These are phyloP conservation scores for Xylaria sp. DNA, from an alignment of 2,329 filamentous ascomycete genomes.

Conservation along the genomic window DNA sequence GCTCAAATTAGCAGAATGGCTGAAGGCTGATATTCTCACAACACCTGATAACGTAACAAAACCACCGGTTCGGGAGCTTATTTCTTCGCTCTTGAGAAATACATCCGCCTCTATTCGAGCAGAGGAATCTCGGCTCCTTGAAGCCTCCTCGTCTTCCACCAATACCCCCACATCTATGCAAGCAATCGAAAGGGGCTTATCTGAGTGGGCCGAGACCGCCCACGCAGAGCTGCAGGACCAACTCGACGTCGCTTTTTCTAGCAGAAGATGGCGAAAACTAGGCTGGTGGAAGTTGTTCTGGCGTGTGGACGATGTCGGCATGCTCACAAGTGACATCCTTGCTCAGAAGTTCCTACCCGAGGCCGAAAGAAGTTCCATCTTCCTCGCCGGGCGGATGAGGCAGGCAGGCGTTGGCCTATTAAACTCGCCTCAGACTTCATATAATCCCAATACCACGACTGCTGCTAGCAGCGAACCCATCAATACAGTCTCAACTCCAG, in stretches of 20 bases:
- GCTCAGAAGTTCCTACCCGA: conserved; percentile 79
- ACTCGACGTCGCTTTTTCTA: conserved; percentile 80
- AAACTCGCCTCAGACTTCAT: conserved; percentile 28
- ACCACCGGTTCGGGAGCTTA: conserved; percentile 71
- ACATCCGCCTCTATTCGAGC: conserved; percentile 62
- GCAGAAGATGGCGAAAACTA: conserved; percentile 81
- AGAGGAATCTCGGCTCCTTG: conserved; percentile 58
- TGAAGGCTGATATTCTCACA: conserved; percentile 61
- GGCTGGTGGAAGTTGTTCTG: conserved; percentile 97
- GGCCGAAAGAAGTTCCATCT: conserved; percentile 85
- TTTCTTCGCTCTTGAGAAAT: conserved; percentile 73
- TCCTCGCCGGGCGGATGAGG: conserved; percentile 79
- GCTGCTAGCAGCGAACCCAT: conserved; percentile 36
- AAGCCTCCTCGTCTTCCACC: conserved; percentile 48
- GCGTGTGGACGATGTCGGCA: conserved; percentile 90
- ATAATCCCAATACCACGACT: conserved; percentile 1
- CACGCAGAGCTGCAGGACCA: conserved; percentile 86
- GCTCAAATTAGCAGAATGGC: conserved; percentile 72
- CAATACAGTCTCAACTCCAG: background rate
- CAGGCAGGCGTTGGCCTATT: conserved; percentile 53
- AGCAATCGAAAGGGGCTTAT: conserved; percentile 68
- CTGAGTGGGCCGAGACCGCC: conserved; percentile 79
- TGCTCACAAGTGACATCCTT: conserved; percentile 84
- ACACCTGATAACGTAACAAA: conserved; percentile 64
- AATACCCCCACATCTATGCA: conserved; percentile 54